A percentile compares a stretch with the other conserved stretches of the same genome.
phyloP scores from a whole-genome alignment of 148 eudicot genomes.

The Heliamphora exappendiculata region DNA sequence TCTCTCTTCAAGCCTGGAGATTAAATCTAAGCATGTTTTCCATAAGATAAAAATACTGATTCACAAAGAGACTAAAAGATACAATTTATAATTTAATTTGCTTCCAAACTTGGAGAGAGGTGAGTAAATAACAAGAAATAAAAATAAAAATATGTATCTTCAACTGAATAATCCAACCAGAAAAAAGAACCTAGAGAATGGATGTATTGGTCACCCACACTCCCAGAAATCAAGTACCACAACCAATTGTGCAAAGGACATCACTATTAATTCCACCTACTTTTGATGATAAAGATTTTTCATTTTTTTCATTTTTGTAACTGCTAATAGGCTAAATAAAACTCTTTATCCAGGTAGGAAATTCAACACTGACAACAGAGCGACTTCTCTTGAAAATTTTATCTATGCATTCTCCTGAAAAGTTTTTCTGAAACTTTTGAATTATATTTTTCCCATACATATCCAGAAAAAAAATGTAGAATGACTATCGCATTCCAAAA shows the following conservation, averaged over 20 bases:
- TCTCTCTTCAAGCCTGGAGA: background rate
- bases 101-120: background rate
- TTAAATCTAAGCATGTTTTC: background rate
- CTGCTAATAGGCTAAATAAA: too few species aligned
- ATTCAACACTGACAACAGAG: background rate
- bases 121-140: background rate
- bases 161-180: background rate
- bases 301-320: background rate
- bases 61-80: too few species aligned
- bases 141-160: background rate
- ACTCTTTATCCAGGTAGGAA: background rate
- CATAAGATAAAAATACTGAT: background rate
- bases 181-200: background rate
- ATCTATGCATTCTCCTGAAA: background rate
- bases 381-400: background rate
- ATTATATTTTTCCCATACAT: background rate
- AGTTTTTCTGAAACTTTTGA: background rate
- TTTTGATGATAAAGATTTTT: background rate
- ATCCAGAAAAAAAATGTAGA: background rate
- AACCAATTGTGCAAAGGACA: background rate
- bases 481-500: background rate
- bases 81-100: background rate
- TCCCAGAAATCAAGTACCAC: background rate
- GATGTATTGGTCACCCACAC: background rate
- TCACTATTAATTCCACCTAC: background rate